Evolutionary conservation across 805 yeast species (phyloP).

Genomic region (Komagataella pastoris): DNA sequence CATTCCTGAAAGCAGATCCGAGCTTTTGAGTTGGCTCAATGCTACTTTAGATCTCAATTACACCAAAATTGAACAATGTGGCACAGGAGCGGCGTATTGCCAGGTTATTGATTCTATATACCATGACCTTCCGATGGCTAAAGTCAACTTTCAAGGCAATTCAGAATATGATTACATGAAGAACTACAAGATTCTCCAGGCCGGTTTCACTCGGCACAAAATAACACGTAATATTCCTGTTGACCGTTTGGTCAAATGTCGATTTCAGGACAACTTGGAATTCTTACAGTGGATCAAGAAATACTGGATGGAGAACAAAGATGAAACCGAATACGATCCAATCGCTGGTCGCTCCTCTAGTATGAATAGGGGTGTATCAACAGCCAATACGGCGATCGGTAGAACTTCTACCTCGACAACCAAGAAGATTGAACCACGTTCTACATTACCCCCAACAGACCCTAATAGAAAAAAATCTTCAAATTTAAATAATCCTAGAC

Average conservation of each 20-base stretch:
- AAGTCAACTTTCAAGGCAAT: constrained; percentile 59
- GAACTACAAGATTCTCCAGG: constrained; percentile 80
- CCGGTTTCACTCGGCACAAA: constrained; percentile 57
- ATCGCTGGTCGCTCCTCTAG: constrained; percentile 1
- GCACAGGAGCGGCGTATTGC: constrained; percentile 91
- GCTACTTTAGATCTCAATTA: constrained; percentile 49
- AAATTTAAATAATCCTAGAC: background rate
- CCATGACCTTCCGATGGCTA: constrained; percentile 69
- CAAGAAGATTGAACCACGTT: background rate
- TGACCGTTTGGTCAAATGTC: constrained; percentile 71
- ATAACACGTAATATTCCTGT: constrained; percentile 71
- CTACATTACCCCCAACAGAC: constrained; percentile 4
- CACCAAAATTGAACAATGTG: constrained; percentile 82
- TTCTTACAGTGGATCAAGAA: constrained; percentile 85
- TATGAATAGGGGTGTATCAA: background rate
- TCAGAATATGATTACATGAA: constrained; percentile 65
- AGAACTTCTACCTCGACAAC: constrained; percentile 7
- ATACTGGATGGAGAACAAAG: constrained; percentile 68
- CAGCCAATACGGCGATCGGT: constrained; percentile 5
- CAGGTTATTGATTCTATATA: constrained; percentile 80
- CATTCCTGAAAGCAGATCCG: constrained; percentile 70
- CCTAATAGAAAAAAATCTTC: constrained; percentile 1
- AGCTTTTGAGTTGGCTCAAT: constrained; percentile 78
- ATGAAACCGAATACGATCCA: constrained; percentile 63
- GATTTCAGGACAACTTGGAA: constrained; percentile 88